Percentiles rank a stretch among this genome's conserved stretches.
These are phyloP conservation scores for Croton laevigatus DNA, from an alignment of 441 rosid species.

Conservation along the genomic window DNA sequence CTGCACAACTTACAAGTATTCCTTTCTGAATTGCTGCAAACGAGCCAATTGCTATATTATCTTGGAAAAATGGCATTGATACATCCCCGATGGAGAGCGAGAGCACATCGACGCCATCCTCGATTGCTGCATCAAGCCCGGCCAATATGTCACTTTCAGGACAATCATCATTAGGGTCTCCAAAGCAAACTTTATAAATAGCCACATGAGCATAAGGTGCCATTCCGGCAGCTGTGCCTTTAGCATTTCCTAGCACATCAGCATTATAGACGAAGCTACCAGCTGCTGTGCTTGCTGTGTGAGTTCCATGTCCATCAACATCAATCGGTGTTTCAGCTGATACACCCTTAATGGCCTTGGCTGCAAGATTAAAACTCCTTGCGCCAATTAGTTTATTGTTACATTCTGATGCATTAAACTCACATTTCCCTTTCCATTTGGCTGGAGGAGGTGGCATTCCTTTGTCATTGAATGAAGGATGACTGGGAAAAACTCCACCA, in stretches of 20 bases:
- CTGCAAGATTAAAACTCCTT: conserved; percentile 26
- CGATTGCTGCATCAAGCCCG: conserved; percentile 28
- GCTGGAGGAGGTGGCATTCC: conserved; percentile 39
- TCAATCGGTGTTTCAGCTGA: conserved; percentile 28
- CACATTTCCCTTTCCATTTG: conserved; percentile 40
- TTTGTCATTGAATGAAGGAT: conserved; percentile 32
- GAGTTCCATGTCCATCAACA: conserved; percentile 44
- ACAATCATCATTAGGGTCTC: conserved; percentile 25
- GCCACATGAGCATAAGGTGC: conserved; percentile 33
- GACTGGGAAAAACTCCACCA: conserved; percentile 30
- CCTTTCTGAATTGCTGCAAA: conserved; percentile 46
- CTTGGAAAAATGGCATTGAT: conserved; percentile 32
- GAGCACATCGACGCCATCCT: conserved; percentile 33
- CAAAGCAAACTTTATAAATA: conserved; percentile 32
- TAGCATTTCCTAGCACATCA: conserved; percentile 24
- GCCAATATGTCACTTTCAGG: conserved; percentile 31
- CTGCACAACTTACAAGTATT: conserved; percentile 44
- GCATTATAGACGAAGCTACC: conserved; percentile 26
- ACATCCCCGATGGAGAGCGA: conserved; percentile 28
- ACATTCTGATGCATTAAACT: conserved; percentile 30
- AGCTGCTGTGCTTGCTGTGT: conserved; percentile 42
- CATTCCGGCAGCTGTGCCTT: conserved; percentile 29
- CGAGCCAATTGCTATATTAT: conserved; percentile 32
- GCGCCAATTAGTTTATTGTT: conserved; percentile 42
- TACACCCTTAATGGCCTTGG: conserved; percentile 22